These are phyloP conservation scores for Eucalyptus sp. DNA, from an alignment of 345 rosid genomes.

Conservation along the genomic window DNA sequence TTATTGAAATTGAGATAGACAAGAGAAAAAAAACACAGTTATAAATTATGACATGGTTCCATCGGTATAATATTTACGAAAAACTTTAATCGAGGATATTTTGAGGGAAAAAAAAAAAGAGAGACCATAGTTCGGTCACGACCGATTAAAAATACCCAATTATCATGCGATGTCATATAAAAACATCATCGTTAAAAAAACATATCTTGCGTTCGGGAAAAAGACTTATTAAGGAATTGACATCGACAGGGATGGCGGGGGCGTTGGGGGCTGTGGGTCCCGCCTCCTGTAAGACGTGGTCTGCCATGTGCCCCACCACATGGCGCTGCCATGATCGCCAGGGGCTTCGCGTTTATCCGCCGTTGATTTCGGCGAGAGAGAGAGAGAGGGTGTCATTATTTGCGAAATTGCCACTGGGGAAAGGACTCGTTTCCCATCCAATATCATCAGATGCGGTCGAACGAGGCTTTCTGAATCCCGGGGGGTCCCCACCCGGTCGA, in stretches of 20 bases:
- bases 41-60: no score
- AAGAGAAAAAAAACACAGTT: accelerated
- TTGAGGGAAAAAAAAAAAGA: accelerated
- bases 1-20: neutral
- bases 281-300: neutral
- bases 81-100: neutral
- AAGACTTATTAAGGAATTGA: neutral
- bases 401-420: neutral
- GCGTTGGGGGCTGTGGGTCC: neutral
- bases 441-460: neutral
- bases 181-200: neutral
- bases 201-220: neutral
- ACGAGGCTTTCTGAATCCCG: neutral
- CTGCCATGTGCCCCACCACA: neutral
- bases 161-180: neutral
- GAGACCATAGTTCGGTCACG: no score
- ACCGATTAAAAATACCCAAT: neutral
- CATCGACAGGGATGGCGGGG: neutral
- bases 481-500: neutral
- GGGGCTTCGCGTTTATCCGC: neutral
- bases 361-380: neutral
- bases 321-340: neutral
- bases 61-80: no score
- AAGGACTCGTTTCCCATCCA: neutral
- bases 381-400: neutral